These are phyloP conservation scores for Rhizophora apiculata DNA, from an alignment of 345 rosid species.

Conservation along the genomic window DNA sequence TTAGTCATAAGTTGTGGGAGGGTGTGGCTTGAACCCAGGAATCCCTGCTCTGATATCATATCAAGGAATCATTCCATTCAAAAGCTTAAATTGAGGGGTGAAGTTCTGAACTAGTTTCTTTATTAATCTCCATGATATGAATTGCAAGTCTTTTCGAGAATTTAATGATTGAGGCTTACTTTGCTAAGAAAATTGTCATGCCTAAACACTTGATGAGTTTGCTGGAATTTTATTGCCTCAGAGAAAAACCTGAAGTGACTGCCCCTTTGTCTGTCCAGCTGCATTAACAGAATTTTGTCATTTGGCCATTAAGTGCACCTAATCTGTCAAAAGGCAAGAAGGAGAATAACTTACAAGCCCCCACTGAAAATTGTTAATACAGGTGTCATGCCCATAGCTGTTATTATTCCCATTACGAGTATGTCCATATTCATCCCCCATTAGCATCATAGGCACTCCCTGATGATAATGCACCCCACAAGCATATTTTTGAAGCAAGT, in stretches of 20 bases:
- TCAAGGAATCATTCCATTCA: too few relatives aligned
- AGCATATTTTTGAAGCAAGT: not conserved
- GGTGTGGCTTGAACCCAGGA: too few relatives aligned
- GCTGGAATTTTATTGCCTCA: slow-evolving; percentile 62
- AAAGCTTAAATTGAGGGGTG: too few relatives aligned
- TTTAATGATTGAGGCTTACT: slow-evolving; percentile 33
- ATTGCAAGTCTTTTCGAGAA: too few relatives aligned
- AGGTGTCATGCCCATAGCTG: slow-evolving; percentile 86
- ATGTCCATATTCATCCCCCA: slow-evolving; percentile 97
- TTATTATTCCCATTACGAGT: slow-evolving; percentile 90
- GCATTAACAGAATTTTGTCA: slow-evolving; percentile 17
- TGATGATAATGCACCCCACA: slow-evolving; percentile 24
- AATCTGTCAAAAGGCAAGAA: slow-evolving; percentile 7
- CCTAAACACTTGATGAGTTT: slow-evolving; percentile 40
- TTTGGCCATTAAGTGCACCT: slow-evolving; percentile 3
- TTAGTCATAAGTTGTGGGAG: too few relatives aligned
- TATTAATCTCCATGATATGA: too few relatives aligned
- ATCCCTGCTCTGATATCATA: too few relatives aligned
- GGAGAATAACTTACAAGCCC: slow-evolving; percentile 37
- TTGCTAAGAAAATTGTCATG: slow-evolving; percentile 60
- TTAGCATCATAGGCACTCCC: slow-evolving; percentile 95
- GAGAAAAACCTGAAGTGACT: slow-evolving; percentile 82
- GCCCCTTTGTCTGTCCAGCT: slow-evolving; percentile 56
- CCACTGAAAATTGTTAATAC: slow-evolving; percentile 87
- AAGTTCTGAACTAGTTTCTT: too few relatives aligned